A percentile compares a stretch with the other conserved stretches of the same genome.
Evolutionary conservation across 2,329 filamentous ascomycete species (phyloP).

Genomic region (Penicillium sp.): DNA sequence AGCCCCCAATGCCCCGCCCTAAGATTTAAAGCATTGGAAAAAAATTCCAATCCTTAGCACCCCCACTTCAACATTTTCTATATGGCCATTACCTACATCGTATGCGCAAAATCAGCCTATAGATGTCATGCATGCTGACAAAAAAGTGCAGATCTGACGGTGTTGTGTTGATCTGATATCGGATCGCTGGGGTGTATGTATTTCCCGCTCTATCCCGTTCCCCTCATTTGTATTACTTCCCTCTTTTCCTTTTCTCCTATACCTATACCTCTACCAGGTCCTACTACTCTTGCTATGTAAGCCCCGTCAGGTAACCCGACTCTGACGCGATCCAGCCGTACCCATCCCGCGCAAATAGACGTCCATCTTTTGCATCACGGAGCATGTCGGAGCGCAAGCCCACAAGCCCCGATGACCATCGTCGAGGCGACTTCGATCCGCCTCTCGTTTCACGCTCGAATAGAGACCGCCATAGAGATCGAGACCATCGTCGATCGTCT

Average conservation of each 20-base stretch:
- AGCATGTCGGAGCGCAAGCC: conserved; percentile 26
- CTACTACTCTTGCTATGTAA: conserved; percentile 6
- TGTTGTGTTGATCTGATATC: conserved; percentile 5
- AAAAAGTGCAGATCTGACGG: not conserved
- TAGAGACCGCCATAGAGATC: conserved; percentile 2
- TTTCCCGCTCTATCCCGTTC: conserved; percentile 5
- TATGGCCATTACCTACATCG: not conserved
- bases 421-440: not conserved
- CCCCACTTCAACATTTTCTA: conserved; percentile 2
- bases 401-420: not conserved
- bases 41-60: not conserved
- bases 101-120: conserved; percentile 5
- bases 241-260: not conserved
- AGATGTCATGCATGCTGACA: conserved; percentile 26
- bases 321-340: conserved; percentile 9
- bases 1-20: conserved; percentile 17
- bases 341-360: not conserved
- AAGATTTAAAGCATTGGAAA: not conserved
- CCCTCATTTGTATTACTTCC: not conserved
- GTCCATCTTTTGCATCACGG: conserved; percentile 10
- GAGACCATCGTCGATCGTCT: not conserved
- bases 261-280: not conserved
- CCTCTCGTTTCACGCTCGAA: not conserved
- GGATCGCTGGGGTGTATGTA: conserved; percentile 3
- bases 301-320: not conserved